phyloP scores from a whole-genome alignment of 2,329 filamentous ascomycete species.

The Scopulariopsis brevicaulis region DNA sequence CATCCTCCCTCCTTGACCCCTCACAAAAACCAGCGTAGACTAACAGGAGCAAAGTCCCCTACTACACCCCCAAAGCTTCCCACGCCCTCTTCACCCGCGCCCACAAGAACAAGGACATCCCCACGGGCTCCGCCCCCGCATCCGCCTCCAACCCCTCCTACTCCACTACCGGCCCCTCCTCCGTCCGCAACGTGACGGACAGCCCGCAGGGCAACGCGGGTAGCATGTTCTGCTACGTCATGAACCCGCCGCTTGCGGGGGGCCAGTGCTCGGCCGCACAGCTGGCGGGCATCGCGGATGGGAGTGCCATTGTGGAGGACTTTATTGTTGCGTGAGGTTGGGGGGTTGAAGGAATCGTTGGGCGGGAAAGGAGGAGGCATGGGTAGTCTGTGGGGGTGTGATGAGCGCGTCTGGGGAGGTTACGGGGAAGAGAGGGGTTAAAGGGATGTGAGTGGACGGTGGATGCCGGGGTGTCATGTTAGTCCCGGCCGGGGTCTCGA shows the following conservation, averaged over 20 bases:
- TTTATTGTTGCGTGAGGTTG: conserved; percentile 18
- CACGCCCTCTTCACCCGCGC: conserved; percentile 51
- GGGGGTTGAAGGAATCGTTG: neutral
- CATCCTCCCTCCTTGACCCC: too few species aligned
- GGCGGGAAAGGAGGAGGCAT: neutral
- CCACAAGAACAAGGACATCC: conserved; percentile 40
- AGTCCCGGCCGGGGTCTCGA: too few species aligned
- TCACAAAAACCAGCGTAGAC: neutral
- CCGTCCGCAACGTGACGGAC: neutral
- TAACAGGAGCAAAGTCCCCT: conserved; percentile 27
- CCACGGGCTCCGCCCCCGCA: conserved; percentile 37
- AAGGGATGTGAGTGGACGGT: too few species aligned
- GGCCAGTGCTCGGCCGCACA: conserved; percentile 1
- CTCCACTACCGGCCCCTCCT: neutral
- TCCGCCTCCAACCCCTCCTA: conserved; percentile 21
- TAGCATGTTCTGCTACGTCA: conserved; percentile 3
- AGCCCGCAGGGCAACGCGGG: neutral
- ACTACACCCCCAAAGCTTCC: conserved; percentile 48
- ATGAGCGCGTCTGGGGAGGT: too few species aligned
- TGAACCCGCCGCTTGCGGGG: neutral
- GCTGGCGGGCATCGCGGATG: neutral
- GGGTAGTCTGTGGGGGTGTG: neutral
- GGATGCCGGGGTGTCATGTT: too few species aligned
- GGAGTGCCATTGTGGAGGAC: neutral
- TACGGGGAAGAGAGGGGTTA: too few species aligned